A percentile compares a stretch with the other conserved stretches of the same genome.
Conservation (phyloP, 345 rosid species). For the Dovyalis caffra region DNA sequence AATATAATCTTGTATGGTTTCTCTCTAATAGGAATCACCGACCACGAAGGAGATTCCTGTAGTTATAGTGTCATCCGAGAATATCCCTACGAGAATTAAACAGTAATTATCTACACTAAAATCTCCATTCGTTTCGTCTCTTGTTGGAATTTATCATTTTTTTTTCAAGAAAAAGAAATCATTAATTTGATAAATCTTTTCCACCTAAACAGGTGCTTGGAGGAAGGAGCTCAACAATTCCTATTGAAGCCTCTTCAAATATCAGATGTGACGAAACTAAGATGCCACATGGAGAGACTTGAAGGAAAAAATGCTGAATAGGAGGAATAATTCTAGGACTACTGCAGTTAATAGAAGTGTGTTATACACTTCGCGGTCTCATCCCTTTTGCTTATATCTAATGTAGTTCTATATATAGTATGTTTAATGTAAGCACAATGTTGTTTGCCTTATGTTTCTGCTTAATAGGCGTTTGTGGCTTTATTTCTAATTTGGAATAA, state of each 20-base stretch:
- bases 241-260: slow-evolving; percentile 15
- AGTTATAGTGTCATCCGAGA: slow-evolving; percentile 37
- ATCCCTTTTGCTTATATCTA: too few relatives aligned
- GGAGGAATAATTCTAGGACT: neutral
- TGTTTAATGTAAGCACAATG: neutral
- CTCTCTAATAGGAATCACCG: slow-evolving; percentile 29
- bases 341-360: neutral
- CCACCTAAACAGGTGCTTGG: slow-evolving; percentile 22
- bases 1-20: too few relatives aligned
- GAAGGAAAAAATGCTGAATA: neutral
- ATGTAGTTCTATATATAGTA: neutral
- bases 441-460: neutral
- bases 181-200: neutral
- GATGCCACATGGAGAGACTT: neutral
- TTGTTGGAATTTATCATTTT: neutral
- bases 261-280: slow-evolving; percentile 16
- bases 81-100: slow-evolving; percentile 22
- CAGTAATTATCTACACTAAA: neutral
- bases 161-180: too few relatives aligned
- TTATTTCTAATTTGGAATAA: neutral
- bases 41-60: slow-evolving; percentile 27
- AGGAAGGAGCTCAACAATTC: slow-evolving; percentile 25
- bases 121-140: neutral
- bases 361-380: neutral
- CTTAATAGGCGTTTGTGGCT: neutral